A percentile compares a stretch with the other conserved stretches of the same genome.
These are phyloP conservation scores for Helichrysum umbraculigerum DNA, from an alignment of 129 eudicot species.

Conservation along the genomic window DNA sequence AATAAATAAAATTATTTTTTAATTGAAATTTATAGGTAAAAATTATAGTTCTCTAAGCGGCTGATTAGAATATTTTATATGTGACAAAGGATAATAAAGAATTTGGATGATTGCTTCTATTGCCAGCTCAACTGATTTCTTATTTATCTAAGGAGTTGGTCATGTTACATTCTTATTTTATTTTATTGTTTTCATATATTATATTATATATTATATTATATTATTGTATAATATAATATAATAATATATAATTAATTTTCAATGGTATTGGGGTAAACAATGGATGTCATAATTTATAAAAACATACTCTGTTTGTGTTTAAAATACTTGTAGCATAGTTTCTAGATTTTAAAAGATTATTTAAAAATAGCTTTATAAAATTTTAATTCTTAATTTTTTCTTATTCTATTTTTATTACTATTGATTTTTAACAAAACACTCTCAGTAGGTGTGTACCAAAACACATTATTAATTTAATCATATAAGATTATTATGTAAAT, in stretches of 20 bases:
- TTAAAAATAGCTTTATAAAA: too few species aligned
- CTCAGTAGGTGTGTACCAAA: too few species aligned
- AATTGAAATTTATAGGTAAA: background rate
- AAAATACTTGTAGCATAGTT: too few species aligned
- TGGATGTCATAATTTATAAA: too few species aligned
- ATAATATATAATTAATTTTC: background rate
- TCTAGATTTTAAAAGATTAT: too few species aligned
- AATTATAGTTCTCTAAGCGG: background rate
- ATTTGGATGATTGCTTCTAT: background rate
- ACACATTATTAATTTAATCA: too few species aligned
- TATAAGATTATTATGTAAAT: too few species aligned
- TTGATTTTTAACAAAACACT: too few species aligned
- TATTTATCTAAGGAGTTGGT: background rate
- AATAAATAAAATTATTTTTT: background rate
- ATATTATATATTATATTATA: background rate
- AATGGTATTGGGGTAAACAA: background rate
- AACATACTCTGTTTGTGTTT: too few species aligned
- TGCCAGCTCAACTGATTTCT: slow-evolving; percentile 5
- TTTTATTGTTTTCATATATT: too few species aligned
- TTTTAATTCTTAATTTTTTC: too few species aligned
- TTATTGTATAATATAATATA: background rate
- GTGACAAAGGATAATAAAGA: background rate
- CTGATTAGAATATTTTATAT: background rate
- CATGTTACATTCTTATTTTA: background rate
- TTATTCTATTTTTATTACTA: too few species aligned